A percentile compares a stretch with the other conserved stretches of the same genome.
Evolutionary conservation across 164 flowering plant species (phyloP).

Genomic region (Amborella trichopoda): DNA sequence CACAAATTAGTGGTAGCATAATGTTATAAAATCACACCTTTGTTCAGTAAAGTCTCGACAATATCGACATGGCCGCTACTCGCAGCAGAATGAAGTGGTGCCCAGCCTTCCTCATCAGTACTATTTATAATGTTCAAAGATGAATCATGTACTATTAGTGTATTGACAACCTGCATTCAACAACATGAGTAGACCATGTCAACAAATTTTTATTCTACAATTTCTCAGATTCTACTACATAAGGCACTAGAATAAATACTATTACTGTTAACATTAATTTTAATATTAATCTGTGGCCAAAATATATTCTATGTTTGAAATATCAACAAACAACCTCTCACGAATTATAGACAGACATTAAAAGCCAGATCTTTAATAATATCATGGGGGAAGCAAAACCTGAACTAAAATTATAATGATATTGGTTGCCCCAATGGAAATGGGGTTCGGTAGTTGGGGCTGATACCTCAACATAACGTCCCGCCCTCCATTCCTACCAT

Average conservation of each 20-base stretch:
- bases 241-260: not conserved
- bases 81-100: constrained; percentile 86
- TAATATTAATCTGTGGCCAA: too few species aligned
- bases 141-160: constrained; percentile 35
- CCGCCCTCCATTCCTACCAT: too few species aligned
- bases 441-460: too few species aligned
- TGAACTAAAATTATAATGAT: too few species aligned
- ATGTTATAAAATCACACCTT: constrained; percentile 39
- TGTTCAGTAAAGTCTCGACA: constrained; percentile 41
- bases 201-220: not conserved
- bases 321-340: too few species aligned
- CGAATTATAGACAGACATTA: too few species aligned
- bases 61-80: constrained; percentile 70
- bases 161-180: constrained; percentile 41
- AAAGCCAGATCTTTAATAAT: too few species aligned
- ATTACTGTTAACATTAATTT: too few species aligned
- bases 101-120: constrained; percentile 94
- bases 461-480: too few species aligned
- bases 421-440: too few species aligned
- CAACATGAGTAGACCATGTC: not conserved
- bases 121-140: constrained; percentile 37
- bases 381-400: too few species aligned
- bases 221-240: not conserved
- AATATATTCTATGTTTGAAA: not conserved
- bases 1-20: too few species aligned